These are phyloP conservation scores for Daldinia childiae DNA, from an alignment of 495 filamentous ascomycete species.

Conservation along the genomic window DNA sequence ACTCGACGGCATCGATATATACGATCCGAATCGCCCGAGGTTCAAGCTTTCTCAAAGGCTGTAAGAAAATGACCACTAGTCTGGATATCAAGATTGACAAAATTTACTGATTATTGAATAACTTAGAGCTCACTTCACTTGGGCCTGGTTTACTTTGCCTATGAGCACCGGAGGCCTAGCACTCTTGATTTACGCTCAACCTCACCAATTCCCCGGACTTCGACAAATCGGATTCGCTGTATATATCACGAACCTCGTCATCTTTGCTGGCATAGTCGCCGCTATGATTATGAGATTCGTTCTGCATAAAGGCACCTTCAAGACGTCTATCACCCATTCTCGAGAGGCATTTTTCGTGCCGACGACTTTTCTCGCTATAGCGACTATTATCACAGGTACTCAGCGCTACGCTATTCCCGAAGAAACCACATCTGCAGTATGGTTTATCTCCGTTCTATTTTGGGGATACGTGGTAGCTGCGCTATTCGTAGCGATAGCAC, in stretches of 20 bases:
- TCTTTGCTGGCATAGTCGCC: slow-evolving; percentile 60
- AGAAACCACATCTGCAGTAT: slow-evolving; percentile 46
- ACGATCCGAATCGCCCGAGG: slow-evolving; percentile 33
- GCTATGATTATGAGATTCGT: slow-evolving; percentile 65
- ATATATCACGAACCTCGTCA: slow-evolving; percentile 69
- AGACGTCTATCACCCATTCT: slow-evolving; percentile 66
- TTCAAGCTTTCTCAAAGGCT: slow-evolving; percentile 55
- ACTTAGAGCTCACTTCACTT: slow-evolving; percentile 66
- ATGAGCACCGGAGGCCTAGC: slow-evolving; percentile 75
- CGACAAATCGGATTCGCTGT: slow-evolving; percentile 66
- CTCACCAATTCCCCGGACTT: slow-evolving; percentile 68
- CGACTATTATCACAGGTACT: slow-evolving; percentile 68
- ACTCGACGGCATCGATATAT: slow-evolving; percentile 21
- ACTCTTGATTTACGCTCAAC: slow-evolving; percentile 66
- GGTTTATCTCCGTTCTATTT: slow-evolving; percentile 55
- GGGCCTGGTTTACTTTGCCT: slow-evolving; percentile 72
- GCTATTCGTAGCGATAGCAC: slow-evolving; percentile 53
- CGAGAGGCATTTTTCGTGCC: slow-evolving; percentile 73
- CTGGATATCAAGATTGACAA: background rate
- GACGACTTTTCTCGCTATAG: slow-evolving; percentile 72
- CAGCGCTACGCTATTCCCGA: slow-evolving; percentile 64
- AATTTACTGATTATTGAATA: background rate
- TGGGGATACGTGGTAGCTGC: slow-evolving; percentile 60
- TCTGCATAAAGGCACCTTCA: slow-evolving; percentile 59
- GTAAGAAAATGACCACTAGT: slow-evolving; percentile 29